A percentile compares a stretch with the other conserved stretches of the same genome.
Evolutionary conservation across 805 yeast species (phyloP).

Genomic region (Candida stauntonica): DNA sequence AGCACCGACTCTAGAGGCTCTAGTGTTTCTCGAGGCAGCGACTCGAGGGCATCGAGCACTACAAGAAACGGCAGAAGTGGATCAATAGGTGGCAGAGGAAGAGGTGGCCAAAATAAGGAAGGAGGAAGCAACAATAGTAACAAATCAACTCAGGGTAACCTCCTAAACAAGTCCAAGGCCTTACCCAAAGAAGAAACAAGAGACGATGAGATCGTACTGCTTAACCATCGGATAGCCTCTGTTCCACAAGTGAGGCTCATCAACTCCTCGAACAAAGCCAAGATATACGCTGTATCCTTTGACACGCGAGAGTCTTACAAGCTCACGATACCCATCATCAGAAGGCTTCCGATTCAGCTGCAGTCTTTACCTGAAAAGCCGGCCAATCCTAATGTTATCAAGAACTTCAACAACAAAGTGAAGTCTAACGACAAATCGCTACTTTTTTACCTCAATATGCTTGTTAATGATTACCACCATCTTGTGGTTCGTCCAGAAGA

Average conservation of each 20-base stretch:
- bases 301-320: conserved; percentile 15
- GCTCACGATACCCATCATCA: conserved; percentile 18
- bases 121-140: not conserved
- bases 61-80: not conserved
- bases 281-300: conserved; percentile 15
- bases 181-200: conserved; percentile 9
- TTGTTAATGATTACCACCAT: conserved; percentile 21
- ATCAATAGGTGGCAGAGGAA: not conserved
- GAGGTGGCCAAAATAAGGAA: not conserved
- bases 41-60: not conserved
- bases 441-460: conserved; percentile 19
- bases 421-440: conserved; percentile 13
- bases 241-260: conserved; percentile 18
- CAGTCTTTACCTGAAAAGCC: conserved; percentile 12
- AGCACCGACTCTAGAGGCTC: conserved; percentile 1
- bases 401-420: conserved; percentile 23
- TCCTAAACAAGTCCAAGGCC: not conserved
- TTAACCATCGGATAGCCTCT: conserved; percentile 9
- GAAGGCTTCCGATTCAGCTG: conserved; percentile 11
- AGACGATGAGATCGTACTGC: conserved; percentile 12
- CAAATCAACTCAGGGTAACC: too few relatives aligned
- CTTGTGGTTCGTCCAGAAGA: conserved; percentile 10
- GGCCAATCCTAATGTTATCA: conserved; percentile 15
- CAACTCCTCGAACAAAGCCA: conserved; percentile 19
- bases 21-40: not conserved